phyloP scores from a whole-genome alignment of 2,329 filamentous ascomycete species.

The Beauveria bassiana region DNA sequence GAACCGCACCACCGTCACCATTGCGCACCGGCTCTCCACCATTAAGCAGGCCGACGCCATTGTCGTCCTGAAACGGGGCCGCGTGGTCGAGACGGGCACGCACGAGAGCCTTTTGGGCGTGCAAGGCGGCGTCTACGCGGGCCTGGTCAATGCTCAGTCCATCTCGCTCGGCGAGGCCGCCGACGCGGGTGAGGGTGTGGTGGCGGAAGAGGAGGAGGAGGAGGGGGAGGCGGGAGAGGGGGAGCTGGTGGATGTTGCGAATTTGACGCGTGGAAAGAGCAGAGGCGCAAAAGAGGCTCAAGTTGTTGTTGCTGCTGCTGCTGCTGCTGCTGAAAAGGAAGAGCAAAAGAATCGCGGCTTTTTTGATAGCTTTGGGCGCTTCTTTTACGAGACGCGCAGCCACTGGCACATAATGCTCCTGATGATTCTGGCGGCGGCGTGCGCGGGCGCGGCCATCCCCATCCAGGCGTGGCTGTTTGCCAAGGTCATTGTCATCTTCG shows the following conservation, averaged over 20 bases:
- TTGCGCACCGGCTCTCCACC: conserved; percentile 67
- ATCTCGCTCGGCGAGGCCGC: conserved; percentile 45
- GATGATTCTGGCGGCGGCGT: conserved; percentile 39
- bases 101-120: conserved; percentile 62
- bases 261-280: conserved; percentile 38
- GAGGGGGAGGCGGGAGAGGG: conserved; percentile 31
- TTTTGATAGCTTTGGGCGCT: conserved; percentile 45
- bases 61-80: conserved; percentile 64
- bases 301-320: neutral
- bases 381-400: conserved; percentile 48
- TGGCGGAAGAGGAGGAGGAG: conserved; percentile 32
- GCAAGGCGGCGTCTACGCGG: conserved; percentile 56
- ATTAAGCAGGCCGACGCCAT: conserved; percentile 74
- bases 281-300: conserved; percentile 33
- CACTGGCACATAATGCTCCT: conserved; percentile 47
- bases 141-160: conserved; percentile 57
- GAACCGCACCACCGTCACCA: conserved; percentile 62
- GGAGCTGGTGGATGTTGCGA: conserved; percentile 30
- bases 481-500: conserved; percentile 44
- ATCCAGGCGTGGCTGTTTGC: conserved; percentile 50
- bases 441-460: conserved; percentile 36
- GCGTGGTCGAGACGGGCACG: conserved; percentile 64
- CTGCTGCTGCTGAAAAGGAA: neutral
- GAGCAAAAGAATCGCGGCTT: conserved; percentile 44
- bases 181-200: conserved; percentile 33